These are phyloP conservation scores for Spathaspora hagerdaliae DNA, from an alignment of 805 yeast genomes.

Conservation along the genomic window DNA sequence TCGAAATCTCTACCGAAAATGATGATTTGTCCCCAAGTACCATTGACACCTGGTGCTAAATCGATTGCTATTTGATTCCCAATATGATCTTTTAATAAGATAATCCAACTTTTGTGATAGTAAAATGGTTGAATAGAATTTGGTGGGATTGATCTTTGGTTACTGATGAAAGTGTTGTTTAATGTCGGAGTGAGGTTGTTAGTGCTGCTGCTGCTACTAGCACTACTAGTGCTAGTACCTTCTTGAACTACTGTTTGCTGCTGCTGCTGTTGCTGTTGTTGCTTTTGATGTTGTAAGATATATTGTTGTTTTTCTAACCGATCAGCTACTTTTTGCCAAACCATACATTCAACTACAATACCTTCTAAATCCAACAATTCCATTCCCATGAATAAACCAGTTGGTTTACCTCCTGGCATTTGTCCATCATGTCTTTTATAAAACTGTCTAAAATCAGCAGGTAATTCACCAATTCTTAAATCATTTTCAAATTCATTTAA, in stretches of 20 bases:
- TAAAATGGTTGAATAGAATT: conserved; percentile 33
- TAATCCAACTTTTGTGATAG: conserved; percentile 39
- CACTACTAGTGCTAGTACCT: conserved; percentile 14
- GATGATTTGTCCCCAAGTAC: conserved; percentile 41
- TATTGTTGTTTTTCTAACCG: conserved; percentile 36
- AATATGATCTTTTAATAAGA: conserved; percentile 36
- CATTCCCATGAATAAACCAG: conserved; percentile 43
- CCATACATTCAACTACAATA: conserved; percentile 36
- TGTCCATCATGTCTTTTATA: conserved; percentile 46
- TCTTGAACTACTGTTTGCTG: conserved; percentile 3
- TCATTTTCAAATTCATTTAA: conserved; percentile 45
- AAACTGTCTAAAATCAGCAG: conserved; percentile 41
- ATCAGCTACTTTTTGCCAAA: conserved; percentile 41
- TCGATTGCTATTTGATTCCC: conserved; percentile 43
- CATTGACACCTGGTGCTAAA: conserved; percentile 35
- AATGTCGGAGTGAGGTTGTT: not conserved
- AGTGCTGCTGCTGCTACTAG: conserved; percentile 7
- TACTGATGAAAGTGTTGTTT: conserved; percentile 23
- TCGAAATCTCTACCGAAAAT: conserved; percentile 43
- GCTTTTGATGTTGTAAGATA: conserved; percentile 23
- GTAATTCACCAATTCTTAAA: conserved; percentile 36
- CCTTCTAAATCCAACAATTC: conserved; percentile 40
- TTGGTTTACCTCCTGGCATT: conserved; percentile 42
- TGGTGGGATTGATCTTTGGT: conserved; percentile 37
- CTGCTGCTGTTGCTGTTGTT: conserved; percentile 11